These are phyloP conservation scores for Gardenia jasminoides DNA, from an alignment of 257 asterid species.

Conservation along the genomic window DNA sequence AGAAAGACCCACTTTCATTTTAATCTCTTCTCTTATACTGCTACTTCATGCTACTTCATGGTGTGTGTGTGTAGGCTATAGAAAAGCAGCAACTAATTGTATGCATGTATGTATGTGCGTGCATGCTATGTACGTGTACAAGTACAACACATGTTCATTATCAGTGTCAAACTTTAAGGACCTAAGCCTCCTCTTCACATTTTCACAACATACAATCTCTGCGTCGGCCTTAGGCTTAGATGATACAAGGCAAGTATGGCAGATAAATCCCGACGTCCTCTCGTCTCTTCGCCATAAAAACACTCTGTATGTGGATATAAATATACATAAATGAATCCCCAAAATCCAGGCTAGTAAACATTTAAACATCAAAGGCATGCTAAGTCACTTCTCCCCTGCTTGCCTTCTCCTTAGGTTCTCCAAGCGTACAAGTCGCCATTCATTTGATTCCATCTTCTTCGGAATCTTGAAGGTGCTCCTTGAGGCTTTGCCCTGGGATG, in stretches of 20 bases:
- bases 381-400: not conserved
- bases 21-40: no score
- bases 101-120: no score
- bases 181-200: not conserved
- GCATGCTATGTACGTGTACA: no score
- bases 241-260: not conserved
- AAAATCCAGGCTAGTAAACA: not conserved
- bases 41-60: no score
- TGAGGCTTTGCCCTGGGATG: constrained; percentile 42
- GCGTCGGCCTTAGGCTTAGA: not conserved
- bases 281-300: not conserved
- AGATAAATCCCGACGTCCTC: not conserved
- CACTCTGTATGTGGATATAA: not conserved
- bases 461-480: constrained; percentile 42
- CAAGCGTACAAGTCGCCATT: not conserved
- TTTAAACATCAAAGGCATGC: not conserved
- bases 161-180: not conserved
- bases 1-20: no score
- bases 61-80: no score
- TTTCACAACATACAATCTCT: not conserved
- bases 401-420: not conserved
- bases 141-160: no score
- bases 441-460: constrained; percentile 31
- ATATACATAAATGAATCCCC: not conserved
- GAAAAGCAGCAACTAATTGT: no score